Base-by-base conservation (phyloP, 768 basidiomycete genomes). In the Mycena epipterygia region DNA sequence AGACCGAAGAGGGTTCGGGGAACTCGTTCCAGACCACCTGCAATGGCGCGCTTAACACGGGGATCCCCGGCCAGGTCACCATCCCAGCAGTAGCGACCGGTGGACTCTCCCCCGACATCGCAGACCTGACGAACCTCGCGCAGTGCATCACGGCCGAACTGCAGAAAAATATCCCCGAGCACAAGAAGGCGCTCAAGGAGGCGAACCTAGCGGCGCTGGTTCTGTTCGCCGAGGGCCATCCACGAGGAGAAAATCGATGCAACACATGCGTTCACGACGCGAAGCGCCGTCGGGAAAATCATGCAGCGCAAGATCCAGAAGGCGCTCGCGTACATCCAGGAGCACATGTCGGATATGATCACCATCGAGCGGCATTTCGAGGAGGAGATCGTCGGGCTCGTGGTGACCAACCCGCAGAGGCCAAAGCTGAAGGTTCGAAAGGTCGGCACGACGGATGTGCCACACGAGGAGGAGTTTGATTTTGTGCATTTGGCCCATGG, bases 261-360 rank as follows among this genome's bases (percentile, higher is more conserved):
- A 21, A n/a, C n/a, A 9, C 5, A 35, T 3, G 53, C 53, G 19
- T 56, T 56, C 53, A 37, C 53, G 6, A 56, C 53, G 35, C 35
- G 53, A 23, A 33, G 53, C 35, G 21, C 35, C 53, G 33, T 56
- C n/a, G 53, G 53, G 32, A 16, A n/a, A 19, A 35, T 56, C 35
- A 32, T 35, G 35, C 53, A 56, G 21, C 53, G 33, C 53, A 56
- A 56, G 33, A 56, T 56, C 16, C 33, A 56, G 53, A n/a, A 2
- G 17, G 53, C 53, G 17, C 53, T 56, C 53, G n/a, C 21, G 53
- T 56, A 56, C 53, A 56, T 56, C 33, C 2, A 56, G 32, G 19
- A 37, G 11, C 5, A 56, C 19, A 56, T 37, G 35, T 3, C 29
- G 35, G 49, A 52, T 32, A 23, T 52, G 49, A 29, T 52, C 27